Evolutionary conservation across 2,329 filamentous ascomycete species (phyloP).

Genomic region (Pseudogymnoascus sp.): DNA sequence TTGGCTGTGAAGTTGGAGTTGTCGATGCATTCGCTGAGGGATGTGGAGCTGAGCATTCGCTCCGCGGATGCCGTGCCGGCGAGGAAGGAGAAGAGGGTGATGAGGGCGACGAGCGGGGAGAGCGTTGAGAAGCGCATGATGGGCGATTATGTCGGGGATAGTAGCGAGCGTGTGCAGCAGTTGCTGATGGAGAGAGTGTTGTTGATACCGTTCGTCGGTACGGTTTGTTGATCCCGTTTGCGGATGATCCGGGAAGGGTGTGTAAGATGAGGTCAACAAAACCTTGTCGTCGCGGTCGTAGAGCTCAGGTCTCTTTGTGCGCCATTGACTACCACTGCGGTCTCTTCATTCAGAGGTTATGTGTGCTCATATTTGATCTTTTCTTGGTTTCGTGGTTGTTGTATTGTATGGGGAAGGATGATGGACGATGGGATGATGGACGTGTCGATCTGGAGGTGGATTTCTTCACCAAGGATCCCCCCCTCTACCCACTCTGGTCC

Average conservation of each 20-base stretch:
- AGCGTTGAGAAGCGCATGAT: constrained; percentile 10
- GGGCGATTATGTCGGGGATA: not conserved
- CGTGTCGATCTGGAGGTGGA: not conserved
- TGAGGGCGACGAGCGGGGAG: not conserved
- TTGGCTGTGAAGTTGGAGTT: constrained; percentile 82
- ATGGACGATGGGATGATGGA: not conserved
- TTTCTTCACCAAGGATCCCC: not conserved
- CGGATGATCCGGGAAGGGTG: not conserved
- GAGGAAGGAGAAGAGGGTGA: constrained; percentile 10
- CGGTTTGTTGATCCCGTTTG: too few relatives aligned
- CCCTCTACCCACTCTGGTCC: not conserved
- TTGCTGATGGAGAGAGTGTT: not conserved
- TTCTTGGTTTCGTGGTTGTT: not conserved
- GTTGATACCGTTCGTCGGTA: not conserved
- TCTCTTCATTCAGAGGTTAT: not conserved
- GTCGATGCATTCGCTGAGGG: constrained; percentile 74
- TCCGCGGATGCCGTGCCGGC: not conserved
- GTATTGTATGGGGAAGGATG: not conserved
- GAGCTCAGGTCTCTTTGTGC: not conserved
- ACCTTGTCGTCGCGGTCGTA: not conserved
- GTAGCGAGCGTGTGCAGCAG: not conserved
- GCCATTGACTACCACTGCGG: not conserved
- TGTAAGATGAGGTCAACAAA: not conserved
- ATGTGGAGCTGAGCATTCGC: constrained; percentile 57
- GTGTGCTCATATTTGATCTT: not conserved